Conservation (phyloP, 1,284 basidiomycete genomes). For the Pseudozyma sp. region DNA sequence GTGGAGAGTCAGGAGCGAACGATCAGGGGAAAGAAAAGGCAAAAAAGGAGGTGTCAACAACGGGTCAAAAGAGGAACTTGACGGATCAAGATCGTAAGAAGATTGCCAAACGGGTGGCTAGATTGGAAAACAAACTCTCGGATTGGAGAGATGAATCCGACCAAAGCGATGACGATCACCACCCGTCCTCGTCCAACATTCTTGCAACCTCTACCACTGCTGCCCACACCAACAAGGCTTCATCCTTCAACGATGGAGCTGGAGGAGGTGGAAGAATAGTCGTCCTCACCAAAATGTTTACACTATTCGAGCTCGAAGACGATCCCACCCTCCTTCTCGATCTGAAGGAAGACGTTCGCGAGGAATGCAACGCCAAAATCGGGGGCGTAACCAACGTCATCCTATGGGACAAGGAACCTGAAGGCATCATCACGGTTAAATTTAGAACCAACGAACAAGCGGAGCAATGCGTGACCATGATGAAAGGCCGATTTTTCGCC, state of each 20-base stretch:
- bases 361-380: constrained; percentile 83
- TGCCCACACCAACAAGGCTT: too few species aligned
- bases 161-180: not conserved
- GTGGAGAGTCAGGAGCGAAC: not conserved
- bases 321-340: constrained; percentile 89
- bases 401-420: constrained; percentile 94
- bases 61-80: constrained; percentile 16
- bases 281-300: constrained; percentile 82
- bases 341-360: constrained; percentile 93
- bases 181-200: constrained; percentile 4
- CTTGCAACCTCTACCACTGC: not conserved
- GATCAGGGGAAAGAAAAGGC: constrained; percentile 1
- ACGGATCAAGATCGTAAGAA: constrained; percentile 50
- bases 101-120: constrained; percentile 52
- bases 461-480: constrained; percentile 91
- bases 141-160: constrained; percentile 64
- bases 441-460: constrained; percentile 89
- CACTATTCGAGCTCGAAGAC: constrained; percentile 83
- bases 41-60: not conserved
- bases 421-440: constrained; percentile 95
- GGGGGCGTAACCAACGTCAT: constrained; percentile 97
- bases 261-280: constrained; percentile 28
- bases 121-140: constrained; percentile 59
- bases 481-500: constrained; percentile 93
- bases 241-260: not conserved